phyloP scores from a whole-genome alignment of 2,329 filamentous ascomycete genomes.

The Hypoxylon sp. region DNA sequence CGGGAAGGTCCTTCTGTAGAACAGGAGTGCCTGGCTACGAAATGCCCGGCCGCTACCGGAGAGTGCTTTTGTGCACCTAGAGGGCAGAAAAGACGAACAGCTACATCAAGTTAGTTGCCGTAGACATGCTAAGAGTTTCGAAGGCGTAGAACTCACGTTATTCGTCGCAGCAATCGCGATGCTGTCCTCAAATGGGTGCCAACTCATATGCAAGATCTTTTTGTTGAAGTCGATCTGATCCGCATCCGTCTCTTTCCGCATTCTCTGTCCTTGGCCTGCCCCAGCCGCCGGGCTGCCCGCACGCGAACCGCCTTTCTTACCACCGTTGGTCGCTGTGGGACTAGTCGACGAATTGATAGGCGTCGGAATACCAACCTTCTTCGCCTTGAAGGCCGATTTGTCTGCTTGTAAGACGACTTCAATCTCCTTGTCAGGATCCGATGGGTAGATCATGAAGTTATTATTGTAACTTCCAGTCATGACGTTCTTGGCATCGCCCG shows the following conservation, averaged over 20 bases:
- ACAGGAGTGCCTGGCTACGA: slow-evolving; percentile 27
- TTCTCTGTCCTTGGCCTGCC: slow-evolving; percentile 86
- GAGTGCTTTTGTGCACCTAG: slow-evolving; percentile 58
- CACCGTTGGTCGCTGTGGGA: slow-evolving; percentile 77
- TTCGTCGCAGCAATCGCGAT: slow-evolving; percentile 99
- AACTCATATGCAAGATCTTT: slow-evolving; percentile 99
- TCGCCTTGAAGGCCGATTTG: slow-evolving; percentile 99
- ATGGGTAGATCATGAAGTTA: slow-evolving; percentile 99
- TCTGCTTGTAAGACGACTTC: slow-evolving; percentile 98
- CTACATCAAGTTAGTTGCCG: slow-evolving; percentile 60
- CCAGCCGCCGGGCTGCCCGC: slow-evolving; percentile 88
- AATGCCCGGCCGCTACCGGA: slow-evolving; percentile 34
- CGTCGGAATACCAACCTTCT: slow-evolving; percentile 98
- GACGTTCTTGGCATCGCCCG: slow-evolving; percentile 96
- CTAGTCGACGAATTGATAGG: slow-evolving; percentile 90
- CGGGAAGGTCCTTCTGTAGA: slow-evolving; percentile 27
- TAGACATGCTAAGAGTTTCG: background rate
- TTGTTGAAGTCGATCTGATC: slow-evolving; percentile 99
- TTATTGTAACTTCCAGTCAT: slow-evolving; percentile 99
- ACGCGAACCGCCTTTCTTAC: slow-evolving; percentile 90
- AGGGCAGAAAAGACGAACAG: slow-evolving; percentile 85
- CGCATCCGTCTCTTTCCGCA: slow-evolving; percentile 99
- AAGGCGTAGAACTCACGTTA: slow-evolving; percentile 79
- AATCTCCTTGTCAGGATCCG: slow-evolving; percentile 94
- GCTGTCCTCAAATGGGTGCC: slow-evolving; percentile 99